Base-by-base conservation (phyloP, 495 filamentous ascomycete species). In the Tetracladium marchalianum region DNA sequence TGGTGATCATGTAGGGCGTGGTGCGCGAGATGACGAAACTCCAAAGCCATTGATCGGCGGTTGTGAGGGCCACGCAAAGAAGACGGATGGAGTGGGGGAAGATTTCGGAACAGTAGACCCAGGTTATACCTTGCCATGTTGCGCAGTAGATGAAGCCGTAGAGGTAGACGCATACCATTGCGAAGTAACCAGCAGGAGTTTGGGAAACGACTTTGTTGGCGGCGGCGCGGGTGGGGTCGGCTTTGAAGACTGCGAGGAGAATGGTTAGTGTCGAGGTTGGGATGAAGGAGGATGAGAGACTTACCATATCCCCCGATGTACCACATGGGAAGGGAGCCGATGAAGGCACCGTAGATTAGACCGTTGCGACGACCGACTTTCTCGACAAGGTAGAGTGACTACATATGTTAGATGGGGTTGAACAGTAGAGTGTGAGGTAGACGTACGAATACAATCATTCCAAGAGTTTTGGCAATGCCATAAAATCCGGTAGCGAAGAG, bases 401-500 rank as follows among this genome's bases (percentile, higher is more conserved):
- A 7, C 3, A 27, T 3, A 27, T 27, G 3, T 3, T 3, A 27
- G 3, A 27, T 27, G 3, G 7, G 22, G n/a, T n/a, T n/a, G n/a
- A n/a, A n/a, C n/a, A n/a, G n/a, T n/a, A n/a, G n/a, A n/a, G 22
- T 27, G 22, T 7, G 22, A 27, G 22, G 7, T 27, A 3, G 22
- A 27, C 22, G 3, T 27, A 27, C 22, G 22, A 27, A 27, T 27
- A 16, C 35, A 36, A 36, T n/a, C 35, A 16, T 36, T 36, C 12
- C 39, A 15, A 41, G n/a, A 3, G 12, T n/a, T 58, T 69, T 75
- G 42, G 70, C 70, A 0, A 68, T 63, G 31, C 71, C 71, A 22
- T 71, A 72, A n/a, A 75, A 63, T 46, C 71, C 71, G 1, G 71
- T 75, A 13, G 69, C 70, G 41, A 75, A 57, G 17, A 73, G 58